Evolutionary conservation across 2,329 filamentous ascomycete species (phyloP), one percentile per base, ranked within the genome.

Genomic region (Aureobasidium sp.): DNA sequence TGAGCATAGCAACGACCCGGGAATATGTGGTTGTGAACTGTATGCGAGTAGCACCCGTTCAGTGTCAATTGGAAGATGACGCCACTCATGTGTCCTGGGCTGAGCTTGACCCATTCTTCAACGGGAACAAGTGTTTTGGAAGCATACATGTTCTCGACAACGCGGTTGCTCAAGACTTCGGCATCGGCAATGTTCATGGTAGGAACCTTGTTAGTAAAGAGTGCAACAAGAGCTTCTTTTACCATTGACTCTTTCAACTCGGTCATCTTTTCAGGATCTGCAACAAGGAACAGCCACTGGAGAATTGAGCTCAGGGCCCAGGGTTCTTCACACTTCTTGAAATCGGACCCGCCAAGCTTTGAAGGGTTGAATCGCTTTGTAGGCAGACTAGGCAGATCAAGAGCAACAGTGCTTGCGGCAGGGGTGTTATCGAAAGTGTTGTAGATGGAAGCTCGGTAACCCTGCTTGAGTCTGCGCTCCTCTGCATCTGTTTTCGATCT

Each of bases 101-200:
- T 89, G 71, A 97, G 92, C 71, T 95, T 97, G 67, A 99, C 88
- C 94, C 95, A 99, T 77, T 99, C 95, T 74, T 99, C 94, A 37
- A 97, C 93, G 15, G 87, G 87, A 5, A 95, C 79, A 36, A 99
- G 78, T 12, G 91, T 90, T 42, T 87, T 87, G 9, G 87, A 85
- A 27, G 84, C 82, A 66, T 93, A 84, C 90, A 99, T 94, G 51
- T 87, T 84, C 61, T 85, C 80, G 2, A 96, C 86, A 0, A 96
- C 89, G 44, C 85, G 85, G 63, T 84, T 83, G 65, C 90, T 90
- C 57, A 99, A 80, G 0, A 87, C 88, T 73, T 99, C 94, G 0
- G 94, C 94, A 78, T 99, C 95, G 6, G 93, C 92, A 45, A 94
- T 93, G 69, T 99, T 97, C 91, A 99, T 97, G 0, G 91, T 99